A percentile compares a stretch with the other conserved stretches of the same genome.
These are phyloP conservation scores for Trypethelium eluteriae DNA, from an alignment of 495 filamentous ascomycete genomes.

Conservation along the genomic window DNA sequence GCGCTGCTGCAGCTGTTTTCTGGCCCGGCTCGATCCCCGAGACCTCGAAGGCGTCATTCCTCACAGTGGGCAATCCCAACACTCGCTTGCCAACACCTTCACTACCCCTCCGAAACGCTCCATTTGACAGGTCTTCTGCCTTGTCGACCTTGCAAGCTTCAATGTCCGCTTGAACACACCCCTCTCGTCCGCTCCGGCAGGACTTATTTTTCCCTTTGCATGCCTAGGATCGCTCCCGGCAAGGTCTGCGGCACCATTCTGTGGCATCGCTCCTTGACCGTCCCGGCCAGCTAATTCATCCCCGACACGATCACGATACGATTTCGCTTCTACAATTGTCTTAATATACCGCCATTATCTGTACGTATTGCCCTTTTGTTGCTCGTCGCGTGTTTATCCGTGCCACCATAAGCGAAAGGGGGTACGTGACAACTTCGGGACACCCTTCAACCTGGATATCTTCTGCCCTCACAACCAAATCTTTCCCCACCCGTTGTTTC, in stretches of 20 bases:
- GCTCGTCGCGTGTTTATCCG: slow-evolving; percentile 8
- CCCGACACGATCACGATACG: slow-evolving; percentile 9
- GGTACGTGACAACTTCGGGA: slow-evolving; percentile 9
- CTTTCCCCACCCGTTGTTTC: not conserved
- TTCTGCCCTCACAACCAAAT: slow-evolving; percentile 2
- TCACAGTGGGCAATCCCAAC: slow-evolving; percentile 1
- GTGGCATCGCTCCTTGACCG: slow-evolving; percentile 6
- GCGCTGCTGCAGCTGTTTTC: slow-evolving; percentile 9
- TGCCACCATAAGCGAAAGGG: slow-evolving; percentile 8
- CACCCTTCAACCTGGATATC: not conserved
- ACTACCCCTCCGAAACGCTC: not conserved
- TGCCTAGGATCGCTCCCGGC: slow-evolving; percentile 1
- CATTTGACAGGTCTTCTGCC: slow-evolving; percentile 4
- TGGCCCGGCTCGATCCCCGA: not conserved
- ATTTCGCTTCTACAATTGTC: slow-evolving; percentile 9
- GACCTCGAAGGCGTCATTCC: slow-evolving; percentile 1
- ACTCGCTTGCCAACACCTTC: slow-evolving; percentile 8
- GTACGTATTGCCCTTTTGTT: not conserved
- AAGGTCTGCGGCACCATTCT: not conserved
- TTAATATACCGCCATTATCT: slow-evolving; percentile 7
- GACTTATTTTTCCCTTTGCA: slow-evolving; percentile 11
- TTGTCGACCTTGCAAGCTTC: slow-evolving; percentile 1
- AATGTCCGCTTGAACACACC: not conserved
- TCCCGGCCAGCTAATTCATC: slow-evolving; percentile 3
- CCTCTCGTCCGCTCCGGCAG: slow-evolving; percentile 10